A percentile compares a stretch with the other conserved stretches of the same genome.
These are phyloP conservation scores for Phytophthora ramorum DNA, from an alignment of 352 stramenopile species.

Conservation along the genomic window DNA sequence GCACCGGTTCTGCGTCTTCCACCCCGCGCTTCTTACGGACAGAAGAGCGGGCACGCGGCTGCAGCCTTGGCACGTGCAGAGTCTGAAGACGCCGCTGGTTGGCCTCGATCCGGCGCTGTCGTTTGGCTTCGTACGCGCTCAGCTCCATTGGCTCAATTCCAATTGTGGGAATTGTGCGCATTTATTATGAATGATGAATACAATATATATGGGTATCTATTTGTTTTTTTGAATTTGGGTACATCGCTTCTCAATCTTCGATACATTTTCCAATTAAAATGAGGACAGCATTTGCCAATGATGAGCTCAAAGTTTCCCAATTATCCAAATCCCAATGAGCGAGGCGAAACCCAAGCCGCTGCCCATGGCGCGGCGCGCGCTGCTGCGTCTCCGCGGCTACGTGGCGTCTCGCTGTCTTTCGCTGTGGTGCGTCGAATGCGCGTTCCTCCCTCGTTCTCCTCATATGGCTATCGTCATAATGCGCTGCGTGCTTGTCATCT, in stretches of 20 bases:
- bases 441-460: background rate
- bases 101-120: slow-evolving; percentile 53
- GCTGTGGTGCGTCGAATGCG: slow-evolving; percentile 39
- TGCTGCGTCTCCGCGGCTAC: slow-evolving; percentile 37
- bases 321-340: too few relatives aligned
- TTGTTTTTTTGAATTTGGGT: too few relatives aligned
- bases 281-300: too few relatives aligned
- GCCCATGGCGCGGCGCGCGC: slow-evolving; percentile 28
- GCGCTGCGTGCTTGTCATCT: background rate
- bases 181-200: too few relatives aligned
- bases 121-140: slow-evolving; percentile 70
- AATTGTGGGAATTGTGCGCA: background rate
- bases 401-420: slow-evolving; percentile 40
- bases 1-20: slow-evolving; percentile 12
- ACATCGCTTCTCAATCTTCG: too few relatives aligned
- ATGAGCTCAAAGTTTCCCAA: too few relatives aligned
- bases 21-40: slow-evolving; percentile 7
- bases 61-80: slow-evolving; percentile 40
- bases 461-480: slow-evolving; percentile 1
- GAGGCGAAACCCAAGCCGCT: slow-evolving; percentile 28
- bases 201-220: too few relatives aligned
- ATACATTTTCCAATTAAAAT: too few relatives aligned
- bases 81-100: slow-evolving; percentile 55
- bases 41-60: background rate
- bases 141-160: slow-evolving; percentile 19